Conservation (phyloP, 2,329 filamentous ascomycete species). For the Ophiostoma angusticollis region DNA sequence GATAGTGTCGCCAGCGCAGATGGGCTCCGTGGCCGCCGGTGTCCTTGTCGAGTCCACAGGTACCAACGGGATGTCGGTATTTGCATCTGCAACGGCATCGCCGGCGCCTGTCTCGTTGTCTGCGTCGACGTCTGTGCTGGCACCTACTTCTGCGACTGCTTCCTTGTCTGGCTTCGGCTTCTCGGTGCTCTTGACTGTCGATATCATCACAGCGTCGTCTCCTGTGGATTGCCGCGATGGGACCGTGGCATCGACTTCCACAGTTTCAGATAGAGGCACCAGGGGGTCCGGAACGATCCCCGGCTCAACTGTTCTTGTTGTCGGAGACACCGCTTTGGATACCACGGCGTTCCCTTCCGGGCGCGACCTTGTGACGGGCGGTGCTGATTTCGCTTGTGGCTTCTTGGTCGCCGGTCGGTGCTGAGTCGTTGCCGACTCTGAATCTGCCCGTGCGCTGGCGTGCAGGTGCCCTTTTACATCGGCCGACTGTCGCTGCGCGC, state of each 20-base stretch:
- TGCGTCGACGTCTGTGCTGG: neutral
- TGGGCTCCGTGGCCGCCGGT: slow-evolving; percentile 29
- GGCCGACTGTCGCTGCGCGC: neutral
- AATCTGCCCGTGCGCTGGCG: no score
- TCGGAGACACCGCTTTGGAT: neutral
- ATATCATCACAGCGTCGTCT: no score
- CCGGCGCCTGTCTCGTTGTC: neutral
- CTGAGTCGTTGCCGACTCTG: no score
- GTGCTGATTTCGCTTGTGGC: no score
- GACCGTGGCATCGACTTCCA: no score
- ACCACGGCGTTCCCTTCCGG: no score
- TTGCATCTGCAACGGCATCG: neutral
- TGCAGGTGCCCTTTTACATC: neutral
- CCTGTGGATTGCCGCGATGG: no score
- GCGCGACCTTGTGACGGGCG: no score
- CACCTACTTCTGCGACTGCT: neutral
- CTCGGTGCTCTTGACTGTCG: neutral
- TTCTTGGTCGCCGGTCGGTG: no score
- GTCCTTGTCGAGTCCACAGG: slow-evolving; percentile 5
- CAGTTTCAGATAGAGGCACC: no score
- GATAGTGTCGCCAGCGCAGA: slow-evolving; percentile 72
- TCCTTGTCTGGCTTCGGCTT: neutral
- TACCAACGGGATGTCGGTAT: neutral
- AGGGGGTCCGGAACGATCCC: no score
- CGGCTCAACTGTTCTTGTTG: neutral